Evolutionary conservation across 305 asterid genomes (phyloP).

Genomic region (Salvia sclarea): DNA sequence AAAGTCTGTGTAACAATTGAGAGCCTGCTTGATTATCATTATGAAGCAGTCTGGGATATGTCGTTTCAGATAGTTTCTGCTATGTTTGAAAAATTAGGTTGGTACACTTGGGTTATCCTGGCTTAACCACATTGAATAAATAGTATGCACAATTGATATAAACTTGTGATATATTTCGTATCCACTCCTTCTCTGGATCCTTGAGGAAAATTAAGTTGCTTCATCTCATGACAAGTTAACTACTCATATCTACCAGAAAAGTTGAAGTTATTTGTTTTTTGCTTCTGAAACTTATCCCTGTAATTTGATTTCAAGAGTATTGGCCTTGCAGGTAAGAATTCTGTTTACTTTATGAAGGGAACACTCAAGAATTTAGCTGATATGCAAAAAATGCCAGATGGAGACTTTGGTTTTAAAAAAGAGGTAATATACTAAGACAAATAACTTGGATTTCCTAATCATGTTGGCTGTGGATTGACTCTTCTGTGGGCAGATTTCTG

Average conservation of each 20-base stretch:
- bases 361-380: slow-evolving; percentile 69
- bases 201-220: slow-evolving; percentile 3
- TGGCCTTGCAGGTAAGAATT: slow-evolving; percentile 59
- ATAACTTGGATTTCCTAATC: not conserved
- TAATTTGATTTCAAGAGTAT: slow-evolving; percentile 9
- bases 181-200: slow-evolving; percentile 7
- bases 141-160: not conserved
- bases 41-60: slow-evolving; percentile 74
- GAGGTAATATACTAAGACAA: slow-evolving; percentile 50
- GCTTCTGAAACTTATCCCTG: slow-evolving; percentile 15
- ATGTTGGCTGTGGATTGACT: not conserved
- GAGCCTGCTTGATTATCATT: slow-evolving; percentile 77
- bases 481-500: not conserved
- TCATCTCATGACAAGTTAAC: not conserved
- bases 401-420: slow-evolving; percentile 70
- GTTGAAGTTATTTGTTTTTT: not conserved
- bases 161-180: slow-evolving; percentile 9
- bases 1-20: slow-evolving; percentile 75
- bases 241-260: slow-evolving; percentile 8
- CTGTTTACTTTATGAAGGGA: slow-evolving; percentile 58
- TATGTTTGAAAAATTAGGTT: slow-evolving; percentile 89
- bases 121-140: slow-evolving; percentile 8
- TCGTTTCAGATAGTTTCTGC: slow-evolving; percentile 83
- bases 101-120: slow-evolving; percentile 11
- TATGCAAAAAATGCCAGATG: slow-evolving; percentile 78